phyloP scores from a whole-genome alignment of 1,284 basidiomycete genomes.

The Pseudozyma thailandica region DNA sequence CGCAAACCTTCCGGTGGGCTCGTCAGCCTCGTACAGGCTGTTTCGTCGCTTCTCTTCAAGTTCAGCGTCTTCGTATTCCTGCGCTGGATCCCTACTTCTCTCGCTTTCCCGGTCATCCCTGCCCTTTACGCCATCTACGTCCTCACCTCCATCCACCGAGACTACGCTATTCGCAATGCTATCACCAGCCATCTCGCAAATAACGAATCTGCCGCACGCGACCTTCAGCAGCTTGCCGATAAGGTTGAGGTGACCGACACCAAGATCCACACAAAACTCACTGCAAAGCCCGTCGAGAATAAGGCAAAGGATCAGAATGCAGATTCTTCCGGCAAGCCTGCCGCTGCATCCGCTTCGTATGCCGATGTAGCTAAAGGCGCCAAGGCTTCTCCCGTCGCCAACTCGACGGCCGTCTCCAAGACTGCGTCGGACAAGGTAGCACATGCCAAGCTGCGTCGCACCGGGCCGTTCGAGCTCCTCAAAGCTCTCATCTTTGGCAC shows the following conservation, averaged over 20 bases:
- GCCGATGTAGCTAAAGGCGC: slow-evolving; percentile 36
- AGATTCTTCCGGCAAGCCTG: slow-evolving; percentile 5
- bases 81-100: slow-evolving; percentile 57
- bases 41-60: slow-evolving; percentile 56
- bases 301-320: slow-evolving; percentile 26
- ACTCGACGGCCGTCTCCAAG: neutral
- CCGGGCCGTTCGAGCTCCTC: slow-evolving; percentile 29
- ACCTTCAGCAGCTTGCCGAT: slow-evolving; percentile 49
- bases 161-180: slow-evolving; percentile 40
- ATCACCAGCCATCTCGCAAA: slow-evolving; percentile 22
- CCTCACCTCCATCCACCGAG: slow-evolving; percentile 43
- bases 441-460: slow-evolving; percentile 12
- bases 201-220: slow-evolving; percentile 18
- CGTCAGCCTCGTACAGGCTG: slow-evolving; percentile 40
- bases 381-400: slow-evolving; percentile 12
- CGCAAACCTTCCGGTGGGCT: slow-evolving; percentile 39
- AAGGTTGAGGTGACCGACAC: slow-evolving; percentile 36
- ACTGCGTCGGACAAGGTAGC: neutral
- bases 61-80: slow-evolving; percentile 58
- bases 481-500: slow-evolving; percentile 49
- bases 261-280: slow-evolving; percentile 36
- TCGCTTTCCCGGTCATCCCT: slow-evolving; percentile 51
- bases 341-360: slow-evolving; percentile 22
- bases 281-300: slow-evolving; percentile 33
- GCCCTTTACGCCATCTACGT: slow-evolving; percentile 48